Percentiles rank a stretch among this genome's conserved stretches.
These are phyloP conservation scores for Coemansia erecta DNA, from an alignment of 192 early-diverging fungal species.

Conservation along the genomic window DNA sequence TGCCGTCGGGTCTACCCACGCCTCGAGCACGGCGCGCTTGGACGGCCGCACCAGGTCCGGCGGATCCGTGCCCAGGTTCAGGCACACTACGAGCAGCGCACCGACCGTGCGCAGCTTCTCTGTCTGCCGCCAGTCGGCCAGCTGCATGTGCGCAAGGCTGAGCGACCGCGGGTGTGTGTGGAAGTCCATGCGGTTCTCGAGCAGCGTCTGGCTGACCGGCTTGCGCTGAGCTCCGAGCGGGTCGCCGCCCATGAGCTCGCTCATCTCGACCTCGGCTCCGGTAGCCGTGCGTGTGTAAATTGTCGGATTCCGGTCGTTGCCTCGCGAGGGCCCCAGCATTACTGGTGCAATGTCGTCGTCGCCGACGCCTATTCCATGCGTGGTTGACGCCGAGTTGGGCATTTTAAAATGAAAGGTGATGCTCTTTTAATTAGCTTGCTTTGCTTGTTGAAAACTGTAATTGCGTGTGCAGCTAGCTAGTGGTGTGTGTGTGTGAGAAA, in stretches of 20 bases:
- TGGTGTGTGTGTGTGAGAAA: neutral
- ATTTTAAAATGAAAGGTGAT: conserved; percentile 10
- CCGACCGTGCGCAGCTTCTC: conserved; percentile 81
- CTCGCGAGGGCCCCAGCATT: conserved; percentile 27
- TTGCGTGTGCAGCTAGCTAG: neutral
- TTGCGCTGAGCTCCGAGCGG: conserved; percentile 11
- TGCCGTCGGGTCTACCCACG: conserved; percentile 91
- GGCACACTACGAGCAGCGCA: conserved; percentile 83
- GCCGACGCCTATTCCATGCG: neutral
- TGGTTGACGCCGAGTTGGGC: conserved; percentile 8
- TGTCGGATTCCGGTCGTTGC: conserved; percentile 17
- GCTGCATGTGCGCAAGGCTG: conserved; percentile 35
- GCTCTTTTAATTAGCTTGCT: neutral
- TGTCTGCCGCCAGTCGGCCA: conserved; percentile 64
- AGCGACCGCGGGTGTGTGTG: conserved; percentile 53
- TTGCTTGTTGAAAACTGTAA: neutral
- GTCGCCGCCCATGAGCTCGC: conserved; percentile 31
- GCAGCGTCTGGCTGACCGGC: conserved; percentile 21
- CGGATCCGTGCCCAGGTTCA: conserved; percentile 95
- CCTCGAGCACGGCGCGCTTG: conserved; percentile 87
- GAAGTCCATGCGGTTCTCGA: conserved; percentile 44
- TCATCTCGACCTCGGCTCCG: conserved; percentile 34
- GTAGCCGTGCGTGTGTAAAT: conserved; percentile 40
- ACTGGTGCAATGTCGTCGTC: conserved; percentile 23
- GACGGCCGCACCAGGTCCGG: conserved; percentile 88